Evolutionary conservation across 2,329 filamentous ascomycete species (phyloP).

Genomic region (Epicoccum nigrum): DNA sequence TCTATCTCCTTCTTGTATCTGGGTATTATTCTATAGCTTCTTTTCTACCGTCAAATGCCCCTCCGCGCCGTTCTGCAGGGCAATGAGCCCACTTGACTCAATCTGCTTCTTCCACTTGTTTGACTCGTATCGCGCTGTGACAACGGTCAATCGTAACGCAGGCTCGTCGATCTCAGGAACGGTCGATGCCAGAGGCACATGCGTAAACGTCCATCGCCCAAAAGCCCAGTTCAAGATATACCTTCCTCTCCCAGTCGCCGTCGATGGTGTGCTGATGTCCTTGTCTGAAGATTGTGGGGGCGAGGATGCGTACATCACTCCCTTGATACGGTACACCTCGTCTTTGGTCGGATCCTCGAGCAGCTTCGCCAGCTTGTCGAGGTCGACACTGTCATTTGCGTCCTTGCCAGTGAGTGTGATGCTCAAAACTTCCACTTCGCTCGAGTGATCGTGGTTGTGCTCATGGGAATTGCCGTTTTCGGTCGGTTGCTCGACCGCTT

Average conservation of each 20-base stretch:
- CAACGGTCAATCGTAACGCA: conserved; percentile 73
- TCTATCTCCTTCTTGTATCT: no score
- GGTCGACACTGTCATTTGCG: conserved; percentile 64
- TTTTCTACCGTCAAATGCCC: conserved; percentile 32
- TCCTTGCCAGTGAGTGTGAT: conserved; percentile 63
- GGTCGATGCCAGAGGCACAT: conserved; percentile 49
- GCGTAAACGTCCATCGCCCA: conserved; percentile 89
- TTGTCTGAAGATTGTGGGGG: conserved; percentile 56
- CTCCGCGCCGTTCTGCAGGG: conserved; percentile 29
- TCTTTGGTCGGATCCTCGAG: conserved; percentile 82
- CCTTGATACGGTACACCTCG: conserved; percentile 95
- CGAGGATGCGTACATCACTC: conserved; percentile 58
- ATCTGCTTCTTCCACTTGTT: conserved; percentile 78
- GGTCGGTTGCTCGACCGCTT: conserved; percentile 51
- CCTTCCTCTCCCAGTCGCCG: conserved; percentile 52
- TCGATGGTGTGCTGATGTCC: conserved; percentile 29
- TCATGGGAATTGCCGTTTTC: conserved; percentile 59
- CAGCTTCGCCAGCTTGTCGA: conserved; percentile 62
- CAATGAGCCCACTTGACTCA: conserved; percentile 59
- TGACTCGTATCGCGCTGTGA: conserved; percentile 75
- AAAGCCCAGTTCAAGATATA: conserved; percentile 99
- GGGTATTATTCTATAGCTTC: conserved; percentile 14
- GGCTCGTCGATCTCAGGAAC: conserved; percentile 55
- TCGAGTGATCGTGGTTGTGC: conserved; percentile 70
- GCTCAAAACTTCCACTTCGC: conserved; percentile 89